Evolutionary conservation across 148 eudicot genomes (phyloP), one percentile per base, ranked within the genome.

Genomic region (Camellia lanceoleosa): DNA sequence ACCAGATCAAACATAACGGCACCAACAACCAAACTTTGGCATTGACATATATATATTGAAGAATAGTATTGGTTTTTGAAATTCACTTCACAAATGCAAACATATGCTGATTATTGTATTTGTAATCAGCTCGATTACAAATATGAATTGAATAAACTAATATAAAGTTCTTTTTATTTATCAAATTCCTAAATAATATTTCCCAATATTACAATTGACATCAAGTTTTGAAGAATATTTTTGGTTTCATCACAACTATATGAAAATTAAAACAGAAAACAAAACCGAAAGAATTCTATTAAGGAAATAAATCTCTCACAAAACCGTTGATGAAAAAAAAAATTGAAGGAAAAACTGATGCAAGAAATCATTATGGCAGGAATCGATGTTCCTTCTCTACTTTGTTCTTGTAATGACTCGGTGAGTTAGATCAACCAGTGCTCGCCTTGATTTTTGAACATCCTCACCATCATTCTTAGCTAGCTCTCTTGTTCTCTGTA

Each of bases 371-470:
- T 1, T 11, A 41, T 18, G 74, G 52, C 16, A 68, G 3, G 59
- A 64, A 46, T 64, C 4, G 30, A 4, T 44, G 7, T 7, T 76
- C 7, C 30, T 44, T 68, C 62, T 73, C 87, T 87, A 96, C 83
- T 96, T 96, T 5, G 90, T 88, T 89, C 98, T 92, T n/a, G 91
- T 89, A 73, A 92, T 89, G 79, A 96, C 98, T 80, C 84, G 86
- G 8, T 93, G 90, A 2, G 97, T 95, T 60, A 95, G 86, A 80
- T 92, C 97, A 71, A 93, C 72, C 7, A 95, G 97, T 41, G 99
- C 99, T 15, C 98, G 92, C 76, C 30, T 23, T 23, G 30, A 23
- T 23, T 23, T 23, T 23, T 23, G 30, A 23, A 23, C 30, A 23
- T 23, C 30, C 30, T 23, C 30, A 23, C 0, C 30, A 23, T 23